Base-by-base conservation (phyloP, 768 basidiomycete genomes). In the Trametopsis cervina region DNA sequence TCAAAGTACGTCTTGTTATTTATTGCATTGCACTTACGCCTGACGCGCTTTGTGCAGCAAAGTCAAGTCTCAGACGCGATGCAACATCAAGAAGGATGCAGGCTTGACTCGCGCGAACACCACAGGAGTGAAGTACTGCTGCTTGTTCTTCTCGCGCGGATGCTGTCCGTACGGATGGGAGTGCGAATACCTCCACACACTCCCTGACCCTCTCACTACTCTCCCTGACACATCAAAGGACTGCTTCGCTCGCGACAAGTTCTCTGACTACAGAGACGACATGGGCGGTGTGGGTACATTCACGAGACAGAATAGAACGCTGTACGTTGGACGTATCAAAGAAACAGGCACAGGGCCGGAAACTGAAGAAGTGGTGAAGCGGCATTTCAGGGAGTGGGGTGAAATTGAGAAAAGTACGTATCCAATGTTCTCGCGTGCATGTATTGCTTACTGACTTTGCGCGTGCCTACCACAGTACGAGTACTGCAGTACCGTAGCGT, bases 201-300 rank as follows among this genome's bases (percentile, higher is more conserved):
- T 99, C 17, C 96, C 95, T 0, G 80, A 87, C 50, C 75, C 80
- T 0, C 64, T 69, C 29, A 74, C 77, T 47, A 70, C 77, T 9
- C 69, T 95, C 10, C 89, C 94, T 1, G 95, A 98, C 67, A 83
- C 83, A 38, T 90, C 93, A 5, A 89, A 95, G 63, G 96, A 99
- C 65, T 95, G 92, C 63, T 99, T 99, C 62, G 92, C 90, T 0
- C 74, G 96, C 40, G 93, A 96, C 71, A 97, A 97, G 69, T 96
- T 97, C 65, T 71, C 93, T 0, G 93, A 96, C 66, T 99, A 99
- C 66, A 74, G 95, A 51, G 96, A 99, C 63, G 96, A 99, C 63
- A 98, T 99, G 96, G 96, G 96, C 57, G 96, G 96, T 68, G 95
- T 98, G 24, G 96, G 96, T 11, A 92, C 89, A 51, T 98, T 98